Conservation (phyloP, 441 rosid genomes). For the Manihot esculenta region DNA sequence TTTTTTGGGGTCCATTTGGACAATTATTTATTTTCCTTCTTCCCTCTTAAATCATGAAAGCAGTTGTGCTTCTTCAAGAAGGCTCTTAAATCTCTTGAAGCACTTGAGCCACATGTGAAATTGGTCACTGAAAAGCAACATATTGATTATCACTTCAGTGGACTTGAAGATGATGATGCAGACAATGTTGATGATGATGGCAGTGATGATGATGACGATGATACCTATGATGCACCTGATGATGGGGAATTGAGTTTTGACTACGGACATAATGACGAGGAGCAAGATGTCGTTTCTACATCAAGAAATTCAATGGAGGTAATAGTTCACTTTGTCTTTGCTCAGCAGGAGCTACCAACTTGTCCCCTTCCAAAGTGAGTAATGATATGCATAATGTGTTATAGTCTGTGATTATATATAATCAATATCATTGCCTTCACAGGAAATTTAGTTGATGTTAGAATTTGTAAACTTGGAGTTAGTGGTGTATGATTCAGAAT, state of each 20-base stretch:
- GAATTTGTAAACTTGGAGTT: not conserved
- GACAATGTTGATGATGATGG: conserved; percentile 39
- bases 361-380: not conserved
- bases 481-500: not conserved
- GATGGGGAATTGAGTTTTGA: conserved; percentile 92
- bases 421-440: not conserved
- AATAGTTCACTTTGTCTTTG: conserved; percentile 21
- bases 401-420: conserved; percentile 4
- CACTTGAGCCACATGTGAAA: conserved; percentile 68
- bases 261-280: conserved; percentile 51
- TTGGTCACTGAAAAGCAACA: conserved; percentile 68
- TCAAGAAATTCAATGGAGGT: conserved; percentile 65
- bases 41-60: conserved; percentile 20
- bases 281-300: conserved; percentile 43
- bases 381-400: not conserved
- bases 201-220: conserved; percentile 42
- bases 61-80: conserved; percentile 80
- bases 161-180: conserved; percentile 60
- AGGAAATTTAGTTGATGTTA: not conserved
- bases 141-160: conserved; percentile 75
- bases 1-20: not conserved
- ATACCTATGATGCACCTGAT: conserved; percentile 41
- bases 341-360: conserved; percentile 11
- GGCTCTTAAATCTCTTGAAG: conserved; percentile 83
- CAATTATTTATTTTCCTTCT: conserved; percentile 7